phyloP scores from a whole-genome alignment of 495 filamentous ascomycete species.

The Penicillium flavigenum region DNA sequence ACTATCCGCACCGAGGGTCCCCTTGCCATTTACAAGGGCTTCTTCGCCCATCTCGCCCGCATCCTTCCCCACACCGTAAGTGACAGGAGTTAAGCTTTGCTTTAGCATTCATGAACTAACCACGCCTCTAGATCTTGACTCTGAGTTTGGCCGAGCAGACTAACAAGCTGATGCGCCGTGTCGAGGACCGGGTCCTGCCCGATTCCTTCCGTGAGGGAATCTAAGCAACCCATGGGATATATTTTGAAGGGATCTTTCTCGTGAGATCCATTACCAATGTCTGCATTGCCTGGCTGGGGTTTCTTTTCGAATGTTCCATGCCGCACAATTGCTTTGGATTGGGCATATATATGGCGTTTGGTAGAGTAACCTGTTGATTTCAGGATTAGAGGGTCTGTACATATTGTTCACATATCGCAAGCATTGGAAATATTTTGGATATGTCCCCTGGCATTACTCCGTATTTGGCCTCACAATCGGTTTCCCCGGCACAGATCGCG shows the following conservation, averaged over 20 bases:
- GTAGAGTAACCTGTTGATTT: neutral
- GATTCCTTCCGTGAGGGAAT: constrained; percentile 48
- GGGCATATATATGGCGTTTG: constrained; percentile 20
- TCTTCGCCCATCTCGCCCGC: constrained; percentile 88
- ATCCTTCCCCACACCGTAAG: constrained; percentile 89
- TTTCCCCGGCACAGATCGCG: neutral
- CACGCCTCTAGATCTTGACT: constrained; percentile 65
- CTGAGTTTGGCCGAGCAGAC: constrained; percentile 95
- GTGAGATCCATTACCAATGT: constrained; percentile 2
- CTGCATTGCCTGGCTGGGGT: constrained; percentile 5
- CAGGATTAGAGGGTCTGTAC: constrained; percentile 4
- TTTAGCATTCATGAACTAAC: constrained; percentile 13
- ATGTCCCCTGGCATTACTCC: neutral
- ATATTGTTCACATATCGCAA: constrained; percentile 2
- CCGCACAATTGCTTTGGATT: constrained; percentile 5
- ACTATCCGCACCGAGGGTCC: constrained; percentile 89
- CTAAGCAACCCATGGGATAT: constrained; percentile 23
- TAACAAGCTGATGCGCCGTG: constrained; percentile 78
- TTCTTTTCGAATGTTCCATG: neutral
- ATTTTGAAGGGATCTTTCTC: neutral
- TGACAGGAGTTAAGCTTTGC: constrained; percentile 10
- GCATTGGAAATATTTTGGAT: neutral
- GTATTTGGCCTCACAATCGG: neutral
- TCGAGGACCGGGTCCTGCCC: constrained; percentile 68
- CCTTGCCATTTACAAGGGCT: constrained; percentile 96